Evolutionary conservation across 306 rosid genomes (phyloP).

Genomic region (Rubus idaeus): DNA sequence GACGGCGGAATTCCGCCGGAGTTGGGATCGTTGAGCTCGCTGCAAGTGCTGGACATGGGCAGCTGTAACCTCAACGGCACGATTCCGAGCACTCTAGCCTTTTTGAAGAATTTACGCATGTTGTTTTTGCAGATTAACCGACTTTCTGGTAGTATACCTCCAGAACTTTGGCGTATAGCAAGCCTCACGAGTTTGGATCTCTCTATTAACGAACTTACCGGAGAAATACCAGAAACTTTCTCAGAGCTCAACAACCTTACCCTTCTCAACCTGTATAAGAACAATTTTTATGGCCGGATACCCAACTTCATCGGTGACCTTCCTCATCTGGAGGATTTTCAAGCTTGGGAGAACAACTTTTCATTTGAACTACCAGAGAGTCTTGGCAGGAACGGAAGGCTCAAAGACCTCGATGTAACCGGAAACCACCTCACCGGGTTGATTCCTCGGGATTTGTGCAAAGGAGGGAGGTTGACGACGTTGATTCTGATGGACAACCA

Average conservation of each 20-base stretch:
- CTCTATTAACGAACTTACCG: conserved; percentile 57
- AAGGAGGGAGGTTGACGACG: conserved; percentile 41
- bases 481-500: conserved; percentile 50
- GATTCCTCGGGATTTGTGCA: conserved; percentile 61
- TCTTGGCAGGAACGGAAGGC: conserved; percentile 57
- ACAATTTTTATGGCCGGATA: conserved; percentile 51
- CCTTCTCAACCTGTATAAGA: conserved; percentile 51
- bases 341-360: conserved; percentile 78
- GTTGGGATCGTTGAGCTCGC: conserved; percentile 49
- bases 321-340: conserved; percentile 56
- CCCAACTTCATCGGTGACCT: conserved; percentile 63
- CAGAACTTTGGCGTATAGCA: conserved; percentile 46
- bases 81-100: conserved; percentile 51
- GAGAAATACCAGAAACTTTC: conserved; percentile 63
- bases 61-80: conserved; percentile 55
- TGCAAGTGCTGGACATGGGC: conserved; percentile 47
- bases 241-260: conserved; percentile 44
- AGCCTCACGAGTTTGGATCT: conserved; percentile 57
- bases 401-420: conserved; percentile 48
- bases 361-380: conserved; percentile 56
- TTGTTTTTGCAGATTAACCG: conserved; percentile 57
- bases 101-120: conserved; percentile 33
- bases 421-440: conserved; percentile 60
- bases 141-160: conserved; percentile 55
- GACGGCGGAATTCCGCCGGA: conserved; percentile 69